Evolutionary conservation across 768 basidiomycete species (phyloP), one percentile per base, ranked within the genome.

Genomic region (Kwoniella mangroviensis): DNA sequence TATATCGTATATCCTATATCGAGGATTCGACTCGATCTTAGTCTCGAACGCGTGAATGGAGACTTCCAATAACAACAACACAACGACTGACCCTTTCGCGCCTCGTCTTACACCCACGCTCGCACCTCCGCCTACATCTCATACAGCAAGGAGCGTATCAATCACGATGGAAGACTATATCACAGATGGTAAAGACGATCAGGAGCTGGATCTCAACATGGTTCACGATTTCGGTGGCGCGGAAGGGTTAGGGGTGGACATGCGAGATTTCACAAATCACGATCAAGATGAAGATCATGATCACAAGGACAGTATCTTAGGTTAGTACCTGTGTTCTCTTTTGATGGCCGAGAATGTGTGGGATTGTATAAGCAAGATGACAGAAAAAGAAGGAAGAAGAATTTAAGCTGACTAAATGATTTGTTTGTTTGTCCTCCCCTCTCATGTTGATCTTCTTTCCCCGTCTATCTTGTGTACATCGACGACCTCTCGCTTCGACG

Each of bases 191-290:
- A 68, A 68, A 68, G 68, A 69, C 12, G 68, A 69, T 42, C 43
- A 67, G n/a, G 70, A 64, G 17, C 43, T 73, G 24, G 75, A 77
- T 61, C 75, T 76, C 70, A 75, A 80, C 42, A 74, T 77, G 67
- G 56, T 80, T 49, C 76, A 77, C 68, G 76, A 80, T 71, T 80
- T 80, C 42, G 78, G 78, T 17, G 68, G 62, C 13, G 65, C 65
- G 19, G 79, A 75, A 58, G 79, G 79, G 15, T 58, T 77, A 15
- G 79, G 79, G 12, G 73, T 80, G 3, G 79, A 80, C 58, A 80
- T 80, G 79, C 57, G 79, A 61, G 79, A 80, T 65, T 79, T 77
- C 64, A 65, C 68, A 2, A 58, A 60, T 65, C 74, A 75, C 51
- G 55, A n/a, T 53, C 69, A 69, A 17, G 65, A 69, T 26, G 42